Percentiles rank a stretch among this genome's conserved stretches.
phyloP scores from a whole-genome alignment of 2,329 filamentous ascomycete species.

The Talaromyces sp. region DNA sequence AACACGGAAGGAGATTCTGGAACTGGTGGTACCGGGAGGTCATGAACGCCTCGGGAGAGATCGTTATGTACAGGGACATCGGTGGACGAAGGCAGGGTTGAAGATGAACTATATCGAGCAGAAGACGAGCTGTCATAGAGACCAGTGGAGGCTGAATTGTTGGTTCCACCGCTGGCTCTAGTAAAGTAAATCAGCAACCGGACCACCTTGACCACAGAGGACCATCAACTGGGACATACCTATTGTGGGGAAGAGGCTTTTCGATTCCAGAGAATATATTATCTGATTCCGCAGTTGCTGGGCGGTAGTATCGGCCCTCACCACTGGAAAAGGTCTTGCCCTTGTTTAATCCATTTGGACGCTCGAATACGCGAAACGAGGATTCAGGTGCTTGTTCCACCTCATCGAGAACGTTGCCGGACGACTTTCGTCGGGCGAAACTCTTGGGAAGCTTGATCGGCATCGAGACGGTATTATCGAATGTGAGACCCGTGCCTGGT shows the following conservation, averaged over 20 bases:
- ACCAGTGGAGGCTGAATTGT: slow-evolving; percentile 46
- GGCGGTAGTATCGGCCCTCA: slow-evolving; percentile 35
- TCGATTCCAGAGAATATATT: slow-evolving; percentile 39
- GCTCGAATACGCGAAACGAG: slow-evolving; percentile 56
- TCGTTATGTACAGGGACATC: slow-evolving; percentile 43
- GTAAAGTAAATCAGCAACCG: slow-evolving; percentile 23
- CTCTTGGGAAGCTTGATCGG: slow-evolving; percentile 56
- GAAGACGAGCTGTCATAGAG: slow-evolving; percentile 49
- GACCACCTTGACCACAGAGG: slow-evolving; percentile 15
- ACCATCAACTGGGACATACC: slow-evolving; percentile 25
- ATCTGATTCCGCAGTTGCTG: slow-evolving; percentile 35
- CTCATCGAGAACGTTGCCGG: slow-evolving; percentile 53
- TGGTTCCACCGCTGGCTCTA: slow-evolving; percentile 50
- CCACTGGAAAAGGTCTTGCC: slow-evolving; percentile 44
- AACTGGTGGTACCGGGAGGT: slow-evolving; percentile 42
- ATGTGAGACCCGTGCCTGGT: slow-evolving; percentile 5
- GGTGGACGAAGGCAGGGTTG: slow-evolving; percentile 55
- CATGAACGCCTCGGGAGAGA: slow-evolving; percentile 39
- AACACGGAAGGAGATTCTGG: slow-evolving; percentile 36
- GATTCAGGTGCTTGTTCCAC: slow-evolving; percentile 39
- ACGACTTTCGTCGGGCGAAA: slow-evolving; percentile 55
- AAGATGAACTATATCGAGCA: slow-evolving; percentile 54
- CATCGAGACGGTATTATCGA: slow-evolving; percentile 34
- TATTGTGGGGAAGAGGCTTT: slow-evolving; percentile 33
- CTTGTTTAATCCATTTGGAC: slow-evolving; percentile 37